Evolutionary conservation across 352 stramenopile genomes (phyloP), one percentile per base, ranked within the genome.

Genomic region (Phytopythium oedochilum): DNA sequence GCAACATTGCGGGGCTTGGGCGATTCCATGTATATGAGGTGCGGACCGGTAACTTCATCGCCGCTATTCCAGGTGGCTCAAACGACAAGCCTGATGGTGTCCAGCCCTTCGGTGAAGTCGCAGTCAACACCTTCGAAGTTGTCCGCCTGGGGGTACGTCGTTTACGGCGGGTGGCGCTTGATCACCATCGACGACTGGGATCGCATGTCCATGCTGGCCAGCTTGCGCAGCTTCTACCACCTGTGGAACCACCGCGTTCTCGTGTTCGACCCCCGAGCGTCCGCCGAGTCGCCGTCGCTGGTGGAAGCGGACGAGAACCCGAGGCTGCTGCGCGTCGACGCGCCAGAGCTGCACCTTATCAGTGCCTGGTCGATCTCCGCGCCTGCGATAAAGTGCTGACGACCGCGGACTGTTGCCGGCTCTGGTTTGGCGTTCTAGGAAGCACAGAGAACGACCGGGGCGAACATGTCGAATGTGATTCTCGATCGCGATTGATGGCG

Each of bases 1-100:
- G 60, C 39, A 69, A 71, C 51, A 43, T 64, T 2, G 66, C 55
- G 28, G 66, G 66, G 0, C 55, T 75, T n/a, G 66, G 66, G 22
- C 50, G 46, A 26, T 75, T 60, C n/a, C 54, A 52, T 2, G 51
- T 72, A 25, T 72, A 67, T 44, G 57, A 63, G 40, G 60, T 39
- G 4, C 2, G 26, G 28, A 25, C 66, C 45, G 34, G 14, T 5
- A 42, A 39, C 31, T 6, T 20, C 50, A 47, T 11, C 20, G 49
- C 36, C 36, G 18, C 11, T 26, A 18, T 26, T 26, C 7, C n/a
- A n/a, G n/a, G n/a, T n/a, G n/a, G n/a, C n/a, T n/a, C n/a, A n/a
- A n/a, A n/a, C n/a, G n/a, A 44, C 35, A 36, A 63, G 11, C 2
- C 14, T 18, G 57, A 67, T 7, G 26, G 42, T 12, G 42, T 48